A percentile compares a stretch with the other conserved stretches of the same genome.
These are phyloP conservation scores for Terfezia boudieri DNA, from an alignment of 495 filamentous ascomycete species.

Conservation along the genomic window DNA sequence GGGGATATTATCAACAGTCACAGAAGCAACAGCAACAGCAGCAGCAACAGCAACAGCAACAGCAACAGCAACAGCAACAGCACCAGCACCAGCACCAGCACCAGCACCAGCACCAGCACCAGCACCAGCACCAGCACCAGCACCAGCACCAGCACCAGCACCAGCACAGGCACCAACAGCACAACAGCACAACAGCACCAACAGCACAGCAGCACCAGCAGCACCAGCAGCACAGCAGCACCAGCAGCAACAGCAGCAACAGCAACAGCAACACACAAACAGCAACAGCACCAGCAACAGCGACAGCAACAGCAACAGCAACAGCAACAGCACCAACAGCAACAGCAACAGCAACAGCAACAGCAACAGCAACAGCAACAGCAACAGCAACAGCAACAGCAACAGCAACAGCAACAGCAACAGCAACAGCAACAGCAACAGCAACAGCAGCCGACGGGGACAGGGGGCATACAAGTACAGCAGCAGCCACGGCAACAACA, in stretches of 20 bases:
- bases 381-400: too few species aligned
- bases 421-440: too few species aligned
- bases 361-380: not conserved
- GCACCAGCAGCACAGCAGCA: not conserved
- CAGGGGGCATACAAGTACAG: not conserved
- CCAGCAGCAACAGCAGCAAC: not conserved
- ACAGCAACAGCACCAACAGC: too few species aligned
- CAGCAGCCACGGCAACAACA: constrained; percentile 2
- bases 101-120: too few species aligned
- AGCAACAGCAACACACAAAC: too few species aligned
- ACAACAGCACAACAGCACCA: too few species aligned
- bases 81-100: too few species aligned
- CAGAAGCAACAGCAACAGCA: constrained; percentile 1
- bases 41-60: not conserved
- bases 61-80: not conserved
- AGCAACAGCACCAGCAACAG: too few species aligned
- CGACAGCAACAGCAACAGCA: not conserved
- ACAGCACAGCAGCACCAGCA: not conserved
- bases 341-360: not conserved
- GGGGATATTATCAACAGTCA: constrained; percentile 13
- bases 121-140: too few species aligned
- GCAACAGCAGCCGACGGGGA: not conserved
- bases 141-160: too few species aligned
- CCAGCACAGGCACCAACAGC: too few species aligned
- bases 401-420: not conserved